Evolutionary conservation across 345 rosid species (phyloP).

Genomic region (Moricandia moricandioides): DNA sequence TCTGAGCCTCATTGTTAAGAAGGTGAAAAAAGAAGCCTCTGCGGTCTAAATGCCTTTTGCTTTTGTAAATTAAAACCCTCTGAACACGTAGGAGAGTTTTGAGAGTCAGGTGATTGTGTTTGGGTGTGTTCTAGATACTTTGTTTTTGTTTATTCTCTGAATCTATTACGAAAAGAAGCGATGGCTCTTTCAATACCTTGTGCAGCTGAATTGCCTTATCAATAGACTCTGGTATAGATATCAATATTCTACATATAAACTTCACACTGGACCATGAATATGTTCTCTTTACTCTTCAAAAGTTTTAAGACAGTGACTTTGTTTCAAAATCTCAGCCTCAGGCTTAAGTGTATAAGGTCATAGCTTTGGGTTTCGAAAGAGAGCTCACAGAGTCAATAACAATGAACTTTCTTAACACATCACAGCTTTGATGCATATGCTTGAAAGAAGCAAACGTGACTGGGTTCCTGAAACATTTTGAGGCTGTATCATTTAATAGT

Average conservation of each 20-base stretch:
- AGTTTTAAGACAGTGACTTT: not conserved
- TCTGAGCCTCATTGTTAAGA: constrained; percentile 1
- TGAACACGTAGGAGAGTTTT: constrained; percentile 22
- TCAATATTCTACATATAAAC: not conserved
- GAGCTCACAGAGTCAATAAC: not conserved
- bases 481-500: not conserved
- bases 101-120: constrained; percentile 16
- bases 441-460: not conserved
- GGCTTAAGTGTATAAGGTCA: not conserved
- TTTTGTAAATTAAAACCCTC: constrained; percentile 9
- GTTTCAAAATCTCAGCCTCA: not conserved
- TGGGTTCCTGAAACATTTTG: too few relatives aligned
- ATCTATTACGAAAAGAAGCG: constrained; percentile 16
- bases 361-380: not conserved
- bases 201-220: constrained; percentile 5
- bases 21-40: constrained; percentile 5
- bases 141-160: not conserved
- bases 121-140: constrained; percentile 28
- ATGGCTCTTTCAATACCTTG: not conserved
- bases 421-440: not conserved
- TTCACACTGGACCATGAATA: not conserved
- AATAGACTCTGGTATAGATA: not conserved
- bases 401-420: not conserved
- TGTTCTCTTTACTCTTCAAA: not conserved
- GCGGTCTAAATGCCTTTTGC: constrained; percentile 17